Evolutionary conservation across 345 rosid species (phyloP).

Genomic region (Carallia brachiata): DNA sequence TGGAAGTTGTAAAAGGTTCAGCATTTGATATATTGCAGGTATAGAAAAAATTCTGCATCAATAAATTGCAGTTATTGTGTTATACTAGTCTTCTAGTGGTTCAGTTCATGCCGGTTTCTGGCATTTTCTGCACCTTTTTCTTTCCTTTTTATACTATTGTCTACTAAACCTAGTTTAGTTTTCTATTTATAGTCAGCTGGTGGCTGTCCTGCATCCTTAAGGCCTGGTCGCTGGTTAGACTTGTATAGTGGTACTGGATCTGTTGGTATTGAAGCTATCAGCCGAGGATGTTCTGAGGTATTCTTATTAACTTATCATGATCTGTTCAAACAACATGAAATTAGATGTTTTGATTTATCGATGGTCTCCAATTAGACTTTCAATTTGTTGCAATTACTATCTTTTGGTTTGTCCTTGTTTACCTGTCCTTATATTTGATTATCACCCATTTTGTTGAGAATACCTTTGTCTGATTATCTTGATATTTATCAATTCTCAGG

Average conservation of each 20-base stretch:
- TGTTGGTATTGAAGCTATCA: constrained; percentile 90
- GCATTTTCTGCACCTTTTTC: constrained; percentile 2
- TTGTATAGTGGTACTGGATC: constrained; percentile 97
- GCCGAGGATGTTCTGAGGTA: constrained; percentile 85
- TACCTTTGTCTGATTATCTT: neutral
- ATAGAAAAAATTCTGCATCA: constrained; percentile 29
- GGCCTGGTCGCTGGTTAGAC: constrained; percentile 94
- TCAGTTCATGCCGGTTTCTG: constrained; percentile 5
- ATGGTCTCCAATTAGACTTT: constrained; percentile 5
- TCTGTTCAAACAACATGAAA: neutral
- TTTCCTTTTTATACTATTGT: neutral
- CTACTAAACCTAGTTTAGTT: neutral
- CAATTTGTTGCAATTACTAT: neutral
- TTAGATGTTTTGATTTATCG: too few species aligned
- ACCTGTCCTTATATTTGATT: too few species aligned
- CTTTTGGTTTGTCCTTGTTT: neutral
- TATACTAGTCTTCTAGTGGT: neutral
- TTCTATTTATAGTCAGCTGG: constrained; percentile 57
- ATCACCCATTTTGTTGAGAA: too few species aligned
- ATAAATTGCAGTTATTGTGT: too few species aligned
- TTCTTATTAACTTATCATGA: neutral
- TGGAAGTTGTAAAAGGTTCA: constrained; percentile 97
- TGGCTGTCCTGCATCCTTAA: constrained; percentile 73
- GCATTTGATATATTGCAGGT: constrained; percentile 89
- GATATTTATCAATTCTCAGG: constrained; percentile 40